A percentile compares a stretch with the other conserved stretches of the same genome.
Conservation (phyloP, 805 yeast species). For the Kregervanrija fluxuum region DNA sequence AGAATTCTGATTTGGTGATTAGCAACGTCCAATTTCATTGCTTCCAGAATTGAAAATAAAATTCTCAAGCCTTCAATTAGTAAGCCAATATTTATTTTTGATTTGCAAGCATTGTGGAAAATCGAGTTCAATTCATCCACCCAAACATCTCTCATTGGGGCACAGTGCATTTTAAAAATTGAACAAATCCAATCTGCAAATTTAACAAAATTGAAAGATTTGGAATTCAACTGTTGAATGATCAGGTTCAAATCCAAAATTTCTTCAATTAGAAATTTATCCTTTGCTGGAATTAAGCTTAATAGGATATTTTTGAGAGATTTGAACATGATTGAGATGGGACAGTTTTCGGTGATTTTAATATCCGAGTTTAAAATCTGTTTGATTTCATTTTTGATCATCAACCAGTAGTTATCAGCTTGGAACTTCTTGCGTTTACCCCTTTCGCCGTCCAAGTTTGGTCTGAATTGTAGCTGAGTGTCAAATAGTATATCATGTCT, state of each 20-base stretch:
- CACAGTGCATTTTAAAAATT: slow-evolving; percentile 83
- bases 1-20: slow-evolving; percentile 86
- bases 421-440: slow-evolving; percentile 70
- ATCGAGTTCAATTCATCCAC: slow-evolving; percentile 71
- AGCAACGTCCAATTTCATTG: slow-evolving; percentile 92
- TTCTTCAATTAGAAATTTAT: slow-evolving; percentile 57
- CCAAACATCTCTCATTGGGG: slow-evolving; percentile 92
- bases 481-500: slow-evolving; percentile 91
- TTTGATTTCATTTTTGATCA: slow-evolving; percentile 61
- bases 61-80: slow-evolving; percentile 72
- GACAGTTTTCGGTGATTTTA: slow-evolving; percentile 14
- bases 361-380: slow-evolving; percentile 21
- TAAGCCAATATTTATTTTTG: slow-evolving; percentile 24
- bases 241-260: slow-evolving; percentile 71
- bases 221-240: slow-evolving; percentile 64
- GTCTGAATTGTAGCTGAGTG: slow-evolving; percentile 86
- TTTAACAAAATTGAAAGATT: slow-evolving; percentile 65
- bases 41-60: slow-evolving; percentile 78
- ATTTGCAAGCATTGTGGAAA: slow-evolving; percentile 39
- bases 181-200: slow-evolving; percentile 69
- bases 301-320: slow-evolving; percentile 74
- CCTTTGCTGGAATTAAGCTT: slow-evolving; percentile 71
- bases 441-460: slow-evolving; percentile 85
- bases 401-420: slow-evolving; percentile 80
- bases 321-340: slow-evolving; percentile 61